Conservation (phyloP, 2,329 filamentous ascomycete species). For the Botrytis porri region DNA sequence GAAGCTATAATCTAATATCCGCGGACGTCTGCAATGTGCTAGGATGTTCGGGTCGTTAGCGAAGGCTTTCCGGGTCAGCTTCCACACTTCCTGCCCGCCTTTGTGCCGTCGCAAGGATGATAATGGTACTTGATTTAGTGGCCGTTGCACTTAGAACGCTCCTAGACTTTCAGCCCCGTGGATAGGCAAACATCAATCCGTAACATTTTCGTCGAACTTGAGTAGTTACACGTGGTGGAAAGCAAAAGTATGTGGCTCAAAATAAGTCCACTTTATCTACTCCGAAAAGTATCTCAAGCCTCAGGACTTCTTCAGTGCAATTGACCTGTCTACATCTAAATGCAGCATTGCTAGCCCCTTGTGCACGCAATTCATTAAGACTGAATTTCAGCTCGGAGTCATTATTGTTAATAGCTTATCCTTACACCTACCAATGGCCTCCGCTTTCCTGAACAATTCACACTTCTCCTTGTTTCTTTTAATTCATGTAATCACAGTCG, state of each 20-base stretch:
- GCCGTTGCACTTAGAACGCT: neutral
- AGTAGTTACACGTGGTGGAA: neutral
- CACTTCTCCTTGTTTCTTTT: neutral
- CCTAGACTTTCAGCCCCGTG: neutral
- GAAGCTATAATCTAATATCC: neutral
- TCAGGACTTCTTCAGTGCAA: neutral
- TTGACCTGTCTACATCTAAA: neutral
- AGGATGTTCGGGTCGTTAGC: neutral
- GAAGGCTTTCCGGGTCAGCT: constrained; percentile 16
- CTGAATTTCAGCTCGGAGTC: neutral
- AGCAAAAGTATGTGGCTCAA: neutral
- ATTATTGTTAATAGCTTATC: neutral
- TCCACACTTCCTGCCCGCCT: constrained; percentile 3
- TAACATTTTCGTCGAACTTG: neutral
- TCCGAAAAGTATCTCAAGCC: neutral
- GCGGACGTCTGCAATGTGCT: neutral
- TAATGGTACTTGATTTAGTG: constrained; percentile 11
- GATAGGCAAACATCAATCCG: neutral
- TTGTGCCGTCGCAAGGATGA: constrained; percentile 12
- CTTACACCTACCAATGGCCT: neutral
- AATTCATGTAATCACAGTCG: neutral
- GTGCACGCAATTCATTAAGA: neutral
- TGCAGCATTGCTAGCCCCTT: too few species aligned
- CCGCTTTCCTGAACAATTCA: neutral
- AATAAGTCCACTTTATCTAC: neutral